Conservation (phyloP, 148 eudicot species). For the Talinum fruticosum region DNA sequence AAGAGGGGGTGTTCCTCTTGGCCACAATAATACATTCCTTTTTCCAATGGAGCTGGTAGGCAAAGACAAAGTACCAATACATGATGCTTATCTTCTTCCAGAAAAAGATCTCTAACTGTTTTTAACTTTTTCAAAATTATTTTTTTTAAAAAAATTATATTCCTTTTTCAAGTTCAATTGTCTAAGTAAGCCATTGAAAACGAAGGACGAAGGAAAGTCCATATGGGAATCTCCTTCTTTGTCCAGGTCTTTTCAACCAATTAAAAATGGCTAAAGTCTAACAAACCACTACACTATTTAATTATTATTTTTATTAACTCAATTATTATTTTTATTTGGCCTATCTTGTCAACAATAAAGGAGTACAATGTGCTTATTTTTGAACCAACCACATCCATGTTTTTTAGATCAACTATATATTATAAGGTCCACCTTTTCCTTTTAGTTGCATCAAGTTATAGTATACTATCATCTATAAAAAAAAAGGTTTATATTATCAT, state of each 20-base stretch:
- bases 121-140: not conserved
- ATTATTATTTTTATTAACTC: not conserved
- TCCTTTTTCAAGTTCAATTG: constrained; percentile 20
- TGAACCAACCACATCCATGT: too few species aligned
- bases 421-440: too few species aligned
- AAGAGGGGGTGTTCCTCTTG: not conserved
- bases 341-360: not conserved
- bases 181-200: constrained; percentile 24
- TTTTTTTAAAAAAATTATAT: not conserved
- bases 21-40: constrained; percentile 7
- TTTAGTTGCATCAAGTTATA: too few species aligned
- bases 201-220: constrained; percentile 25
- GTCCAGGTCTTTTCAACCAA: constrained; percentile 4
- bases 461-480: too few species aligned
- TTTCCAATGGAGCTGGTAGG: constrained; percentile 20
- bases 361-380: too few species aligned
- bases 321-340: not conserved
- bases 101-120: constrained; percentile 18
- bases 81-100: constrained; percentile 34
- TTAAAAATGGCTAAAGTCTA: not conserved
- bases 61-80: constrained; percentile 31
- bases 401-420: too few species aligned
- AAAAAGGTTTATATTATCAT: too few species aligned
- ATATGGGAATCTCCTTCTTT: constrained; percentile 5
- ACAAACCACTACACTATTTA: constrained; percentile 9